A percentile compares a stretch with the other conserved stretches of the same genome.
These are phyloP conservation scores for Rubroshorea leprosula DNA, from an alignment of 345 rosid genomes.

Conservation along the genomic window DNA sequence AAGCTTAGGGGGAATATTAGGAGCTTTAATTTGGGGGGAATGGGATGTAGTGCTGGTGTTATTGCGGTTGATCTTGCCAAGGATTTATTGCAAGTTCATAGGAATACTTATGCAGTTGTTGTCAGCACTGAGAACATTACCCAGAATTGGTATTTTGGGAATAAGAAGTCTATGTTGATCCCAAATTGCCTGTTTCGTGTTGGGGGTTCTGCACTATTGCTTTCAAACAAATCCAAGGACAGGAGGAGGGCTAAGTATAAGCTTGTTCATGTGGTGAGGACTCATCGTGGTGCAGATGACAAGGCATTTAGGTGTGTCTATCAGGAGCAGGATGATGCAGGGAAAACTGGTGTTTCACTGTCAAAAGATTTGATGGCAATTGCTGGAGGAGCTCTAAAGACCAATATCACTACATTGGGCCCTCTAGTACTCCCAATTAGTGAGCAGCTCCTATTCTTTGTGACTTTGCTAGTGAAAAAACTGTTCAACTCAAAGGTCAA, in stretches of 20 bases:
- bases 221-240: slow-evolving; percentile 52
- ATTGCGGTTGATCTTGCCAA: slow-evolving; percentile 61
- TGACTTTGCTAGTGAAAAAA: slow-evolving; percentile 38
- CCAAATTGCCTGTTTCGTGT: slow-evolving; percentile 66
- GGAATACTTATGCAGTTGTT: slow-evolving; percentile 67
- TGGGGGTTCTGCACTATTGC: slow-evolving; percentile 57
- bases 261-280: slow-evolving; percentile 59
- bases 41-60: slow-evolving; percentile 83
- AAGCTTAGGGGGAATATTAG: slow-evolving; percentile 52
- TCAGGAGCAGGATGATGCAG: slow-evolving; percentile 61
- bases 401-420: slow-evolving; percentile 50
- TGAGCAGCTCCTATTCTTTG: slow-evolving; percentile 50
- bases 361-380: slow-evolving; percentile 61
- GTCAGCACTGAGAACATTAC: slow-evolving; percentile 76
- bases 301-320: slow-evolving; percentile 60
- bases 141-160: slow-evolving; percentile 59
- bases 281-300: slow-evolving; percentile 67
- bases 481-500: slow-evolving; percentile 33
- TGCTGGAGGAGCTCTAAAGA: slow-evolving; percentile 60
- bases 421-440: slow-evolving; percentile 52
- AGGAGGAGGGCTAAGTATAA: slow-evolving; percentile 54
- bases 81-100: slow-evolving; percentile 57
- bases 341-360: slow-evolving; percentile 54
- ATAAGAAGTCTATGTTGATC: slow-evolving; percentile 66
- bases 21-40: slow-evolving; percentile 64